Evolutionary conservation across 768 basidiomycete species (phyloP).

Genomic region (Agaricus blazei): DNA sequence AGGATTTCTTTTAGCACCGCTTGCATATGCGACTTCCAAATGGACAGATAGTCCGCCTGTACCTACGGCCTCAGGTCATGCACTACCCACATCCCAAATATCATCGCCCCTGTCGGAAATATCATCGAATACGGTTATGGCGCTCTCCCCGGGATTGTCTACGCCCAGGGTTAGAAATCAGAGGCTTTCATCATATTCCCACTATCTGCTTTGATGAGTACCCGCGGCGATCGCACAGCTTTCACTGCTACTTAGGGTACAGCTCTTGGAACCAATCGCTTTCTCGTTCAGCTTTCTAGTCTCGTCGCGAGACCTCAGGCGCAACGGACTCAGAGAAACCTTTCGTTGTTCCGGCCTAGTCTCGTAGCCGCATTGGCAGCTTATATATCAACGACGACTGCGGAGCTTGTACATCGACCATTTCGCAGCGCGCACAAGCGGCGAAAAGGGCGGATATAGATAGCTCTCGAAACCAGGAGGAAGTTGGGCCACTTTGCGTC

Average conservation of each 20-base stretch:
- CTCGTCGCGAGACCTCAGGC: slow-evolving; percentile 26
- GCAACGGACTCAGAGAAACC: slow-evolving; percentile 22
- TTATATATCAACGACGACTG: neutral
- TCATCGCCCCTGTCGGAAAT: neutral
- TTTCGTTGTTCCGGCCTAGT: slow-evolving; percentile 24
- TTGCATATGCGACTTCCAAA: neutral
- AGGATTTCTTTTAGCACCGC: neutral
- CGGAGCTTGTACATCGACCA: slow-evolving; percentile 25
- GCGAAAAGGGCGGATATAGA: slow-evolving; percentile 32
- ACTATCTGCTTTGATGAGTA: neutral
- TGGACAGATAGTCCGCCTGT: neutral
- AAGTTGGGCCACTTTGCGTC: slow-evolving; percentile 30
- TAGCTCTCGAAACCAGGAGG: slow-evolving; percentile 27
- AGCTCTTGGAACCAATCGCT: neutral
- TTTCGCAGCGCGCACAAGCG: slow-evolving; percentile 28
- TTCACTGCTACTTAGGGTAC: neutral
- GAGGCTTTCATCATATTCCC: too few relatives aligned
- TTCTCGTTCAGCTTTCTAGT: slow-evolving; percentile 20
- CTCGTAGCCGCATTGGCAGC: slow-evolving; percentile 28
- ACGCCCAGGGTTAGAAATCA: neutral
- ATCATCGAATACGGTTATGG: neutral
- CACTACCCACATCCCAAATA: neutral
- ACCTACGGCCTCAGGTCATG: neutral
- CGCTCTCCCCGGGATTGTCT: neutral
- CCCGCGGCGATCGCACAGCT: neutral